phyloP scores from a whole-genome alignment of 768 basidiomycete species.

The Trametes coccinea region DNA sequence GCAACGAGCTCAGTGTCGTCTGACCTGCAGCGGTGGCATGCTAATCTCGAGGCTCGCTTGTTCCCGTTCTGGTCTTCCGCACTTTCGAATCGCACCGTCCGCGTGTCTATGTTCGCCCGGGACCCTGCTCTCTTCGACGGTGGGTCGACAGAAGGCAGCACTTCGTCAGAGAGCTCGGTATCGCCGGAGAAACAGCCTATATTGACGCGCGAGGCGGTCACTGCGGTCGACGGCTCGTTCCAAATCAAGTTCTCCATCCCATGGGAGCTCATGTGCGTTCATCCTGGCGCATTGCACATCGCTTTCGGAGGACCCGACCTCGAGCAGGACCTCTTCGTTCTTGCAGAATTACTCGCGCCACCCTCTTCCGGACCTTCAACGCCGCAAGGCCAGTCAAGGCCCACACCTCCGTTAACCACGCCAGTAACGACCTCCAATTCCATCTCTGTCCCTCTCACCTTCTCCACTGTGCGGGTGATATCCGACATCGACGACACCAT shows the following conservation, averaged over 20 bases:
- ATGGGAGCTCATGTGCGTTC: slow-evolving; percentile 69
- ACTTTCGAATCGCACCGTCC: slow-evolving; percentile 61
- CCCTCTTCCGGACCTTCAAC: slow-evolving; percentile 36
- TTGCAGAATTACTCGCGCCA: slow-evolving; percentile 48
- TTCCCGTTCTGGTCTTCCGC: slow-evolving; percentile 81
- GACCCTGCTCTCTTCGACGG: slow-evolving; percentile 26
- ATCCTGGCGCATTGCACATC: slow-evolving; percentile 58
- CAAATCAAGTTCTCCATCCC: slow-evolving; percentile 57
- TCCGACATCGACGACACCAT: slow-evolving; percentile 96
- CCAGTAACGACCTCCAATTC: slow-evolving; percentile 23
- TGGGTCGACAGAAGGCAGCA: slow-evolving; percentile 27
- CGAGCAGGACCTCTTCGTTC: slow-evolving; percentile 54
- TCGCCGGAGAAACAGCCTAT: slow-evolving; percentile 47
- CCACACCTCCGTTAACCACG: not conserved
- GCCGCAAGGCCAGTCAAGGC: slow-evolving; percentile 6
- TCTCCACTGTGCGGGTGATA: slow-evolving; percentile 72
- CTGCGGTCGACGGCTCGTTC: slow-evolving; percentile 74
- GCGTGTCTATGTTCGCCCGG: slow-evolving; percentile 60
- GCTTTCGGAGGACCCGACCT: slow-evolving; percentile 49
- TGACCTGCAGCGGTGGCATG: slow-evolving; percentile 57
- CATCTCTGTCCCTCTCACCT: slow-evolving; percentile 46
- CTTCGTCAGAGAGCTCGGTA: slow-evolving; percentile 19
- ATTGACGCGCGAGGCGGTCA: slow-evolving; percentile 49
- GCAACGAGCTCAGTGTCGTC: not conserved
- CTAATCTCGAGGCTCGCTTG: slow-evolving; percentile 75